A percentile compares a stretch with the other conserved stretches of the same genome.
phyloP scores from a whole-genome alignment of 2,329 filamentous ascomycete genomes.

The Ceratocystis colombiana region DNA sequence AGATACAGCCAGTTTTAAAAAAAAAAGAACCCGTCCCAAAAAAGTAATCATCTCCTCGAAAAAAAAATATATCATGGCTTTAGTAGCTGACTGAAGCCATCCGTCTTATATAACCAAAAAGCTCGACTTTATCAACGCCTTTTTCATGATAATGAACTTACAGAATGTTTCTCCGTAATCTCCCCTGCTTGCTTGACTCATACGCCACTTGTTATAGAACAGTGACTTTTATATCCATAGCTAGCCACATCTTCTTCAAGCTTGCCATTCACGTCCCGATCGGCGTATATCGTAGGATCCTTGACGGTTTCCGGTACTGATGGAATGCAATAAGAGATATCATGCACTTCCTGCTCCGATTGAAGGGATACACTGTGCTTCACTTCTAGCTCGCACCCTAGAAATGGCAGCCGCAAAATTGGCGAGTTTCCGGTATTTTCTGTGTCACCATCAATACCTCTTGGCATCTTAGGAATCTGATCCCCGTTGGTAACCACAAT shows the following conservation, averaged over 20 bases:
- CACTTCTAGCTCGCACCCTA: not conserved
- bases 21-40: no score
- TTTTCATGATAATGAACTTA: constrained; percentile 3
- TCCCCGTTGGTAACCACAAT: constrained; percentile 3
- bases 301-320: not conserved
- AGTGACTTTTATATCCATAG: not conserved
- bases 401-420: not conserved
- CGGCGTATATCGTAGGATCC: not conserved
- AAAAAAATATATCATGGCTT: no score
- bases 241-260: not conserved
- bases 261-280: not conserved
- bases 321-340: not conserved
- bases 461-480: constrained; percentile 9
- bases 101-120: not conserved
- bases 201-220: not conserved
- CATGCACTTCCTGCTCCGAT: constrained; percentile 7
- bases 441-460: not conserved
- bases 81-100: no score
- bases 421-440: not conserved
- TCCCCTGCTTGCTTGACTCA: not conserved
- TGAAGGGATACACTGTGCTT: constrained; percentile 2
- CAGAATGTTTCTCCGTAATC: not conserved
- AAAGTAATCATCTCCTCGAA: no score
- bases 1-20: no score
- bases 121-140: not conserved